phyloP scores from a whole-genome alignment of 108 stramenopile genomes.

The Skeletonema marinoi region DNA sequence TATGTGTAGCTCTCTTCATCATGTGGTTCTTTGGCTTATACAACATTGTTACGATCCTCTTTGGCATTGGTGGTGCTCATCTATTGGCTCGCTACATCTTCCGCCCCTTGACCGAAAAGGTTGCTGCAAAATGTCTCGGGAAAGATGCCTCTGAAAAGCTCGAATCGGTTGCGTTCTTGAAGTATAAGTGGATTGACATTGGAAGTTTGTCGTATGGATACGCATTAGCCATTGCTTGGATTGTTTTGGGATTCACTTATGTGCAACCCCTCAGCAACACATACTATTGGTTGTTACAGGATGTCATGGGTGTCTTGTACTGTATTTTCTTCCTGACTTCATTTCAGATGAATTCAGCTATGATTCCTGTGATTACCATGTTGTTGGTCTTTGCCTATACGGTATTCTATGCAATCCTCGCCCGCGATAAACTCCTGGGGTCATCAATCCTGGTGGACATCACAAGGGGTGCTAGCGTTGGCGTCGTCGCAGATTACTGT shows the following conservation, averaged over 20 bases:
- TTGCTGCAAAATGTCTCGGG: constrained; percentile 12
- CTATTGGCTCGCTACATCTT: constrained; percentile 60
- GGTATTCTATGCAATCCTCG: constrained; percentile 90
- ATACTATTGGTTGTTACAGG: constrained; percentile 90
- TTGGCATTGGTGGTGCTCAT: constrained; percentile 69
- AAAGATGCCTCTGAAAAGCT: constrained; percentile 5
- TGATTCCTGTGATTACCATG: constrained; percentile 82
- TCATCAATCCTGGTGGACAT: constrained; percentile 90
- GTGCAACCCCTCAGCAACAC: constrained; percentile 53
- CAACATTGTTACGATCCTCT: constrained; percentile 79
- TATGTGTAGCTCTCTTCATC: constrained; percentile 75
- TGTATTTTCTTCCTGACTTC: constrained; percentile 83
- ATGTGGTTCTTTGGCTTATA: constrained; percentile 90
- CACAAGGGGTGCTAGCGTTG: constrained; percentile 70
- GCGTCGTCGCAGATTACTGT: constrained; percentile 71
- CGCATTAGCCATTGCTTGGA: constrained; percentile 58
- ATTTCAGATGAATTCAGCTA: constrained; percentile 79
- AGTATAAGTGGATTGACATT: constrained; percentile 47
- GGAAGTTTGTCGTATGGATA: constrained; percentile 30
- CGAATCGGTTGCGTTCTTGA: constrained; percentile 11
- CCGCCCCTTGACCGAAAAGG: constrained; percentile 43
- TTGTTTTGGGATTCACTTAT: constrained; percentile 54
- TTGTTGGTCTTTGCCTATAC: constrained; percentile 87
- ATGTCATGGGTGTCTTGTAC: constrained; percentile 87
- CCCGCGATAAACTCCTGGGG: constrained; percentile 76